Conservation (phyloP, 1,284 basidiomycete species). For the Puccinia novopanici region DNA sequence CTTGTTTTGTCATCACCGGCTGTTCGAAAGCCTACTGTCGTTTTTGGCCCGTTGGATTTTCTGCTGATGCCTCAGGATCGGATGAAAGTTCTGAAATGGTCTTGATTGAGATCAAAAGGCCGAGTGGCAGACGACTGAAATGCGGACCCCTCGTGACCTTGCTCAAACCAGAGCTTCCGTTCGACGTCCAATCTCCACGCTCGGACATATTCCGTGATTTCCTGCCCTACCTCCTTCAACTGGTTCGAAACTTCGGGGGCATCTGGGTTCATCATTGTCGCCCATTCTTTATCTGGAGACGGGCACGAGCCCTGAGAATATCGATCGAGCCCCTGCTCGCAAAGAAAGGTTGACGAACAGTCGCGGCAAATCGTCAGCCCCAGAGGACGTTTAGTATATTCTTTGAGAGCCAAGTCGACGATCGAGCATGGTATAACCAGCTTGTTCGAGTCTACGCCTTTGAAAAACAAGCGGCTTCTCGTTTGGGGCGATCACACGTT, state of each 20-base stretch:
- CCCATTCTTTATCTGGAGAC: conserved; percentile 19
- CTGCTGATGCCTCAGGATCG: too few species aligned
- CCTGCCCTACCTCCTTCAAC: background rate
- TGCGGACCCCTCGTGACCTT: too few species aligned
- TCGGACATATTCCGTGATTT: conserved; percentile 26
- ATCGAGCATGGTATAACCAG: too few species aligned
- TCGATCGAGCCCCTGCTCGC: conserved; percentile 7
- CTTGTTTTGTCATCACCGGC: background rate
- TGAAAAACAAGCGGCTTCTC: too few species aligned
- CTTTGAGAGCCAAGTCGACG: conserved; percentile 45
- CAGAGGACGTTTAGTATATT: conserved; percentile 25
- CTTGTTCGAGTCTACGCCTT: too few species aligned
- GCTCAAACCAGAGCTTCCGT: too few species aligned
- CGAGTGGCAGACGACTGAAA: conserved; percentile 40
- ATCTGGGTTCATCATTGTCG: conserved; percentile 1
- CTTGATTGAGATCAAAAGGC: conserved; percentile 37
- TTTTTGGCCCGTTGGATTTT: background rate
- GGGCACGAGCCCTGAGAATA: background rate
- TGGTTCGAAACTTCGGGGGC: background rate
- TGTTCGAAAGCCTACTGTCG: conserved; percentile 1
- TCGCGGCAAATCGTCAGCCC: conserved; percentile 26
- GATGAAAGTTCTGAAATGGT: conserved; percentile 21
- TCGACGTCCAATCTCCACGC: too few species aligned
- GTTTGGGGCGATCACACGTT: too few species aligned
- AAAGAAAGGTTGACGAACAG: conserved; percentile 20